Evolutionary conservation across 2,329 filamentous ascomycete species (phyloP).

Genomic region (Clonostachys solani): DNA sequence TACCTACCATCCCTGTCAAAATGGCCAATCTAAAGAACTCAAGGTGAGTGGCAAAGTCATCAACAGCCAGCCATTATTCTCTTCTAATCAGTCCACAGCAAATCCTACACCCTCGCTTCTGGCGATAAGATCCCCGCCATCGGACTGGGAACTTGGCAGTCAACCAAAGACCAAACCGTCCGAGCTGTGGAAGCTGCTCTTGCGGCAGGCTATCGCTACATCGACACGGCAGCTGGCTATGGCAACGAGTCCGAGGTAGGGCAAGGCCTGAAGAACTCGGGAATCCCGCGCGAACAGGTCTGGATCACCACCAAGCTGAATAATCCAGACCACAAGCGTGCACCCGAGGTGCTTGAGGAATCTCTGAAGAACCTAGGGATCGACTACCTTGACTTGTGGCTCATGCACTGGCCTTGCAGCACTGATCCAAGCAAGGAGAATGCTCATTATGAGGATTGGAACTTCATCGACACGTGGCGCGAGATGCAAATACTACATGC

Average conservation of each 20-base stretch:
- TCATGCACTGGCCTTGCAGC: conserved; percentile 21
- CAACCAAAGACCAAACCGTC: conserved; percentile 37
- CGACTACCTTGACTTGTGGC: conserved; percentile 23
- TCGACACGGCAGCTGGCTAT: conserved; percentile 20
- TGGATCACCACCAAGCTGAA: conserved; percentile 24
- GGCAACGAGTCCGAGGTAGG: conserved; percentile 19
- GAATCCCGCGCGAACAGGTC: conserved; percentile 23
- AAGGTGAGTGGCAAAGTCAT: too few species aligned
- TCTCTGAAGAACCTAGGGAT: conserved; percentile 18
- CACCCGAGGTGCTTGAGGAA: conserved; percentile 14
- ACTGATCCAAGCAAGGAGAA: conserved; percentile 11
- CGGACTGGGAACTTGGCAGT: conserved; percentile 17
- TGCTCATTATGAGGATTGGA: conserved; percentile 14
- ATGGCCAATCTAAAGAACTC: too few species aligned
- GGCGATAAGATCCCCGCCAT: conserved; percentile 57
- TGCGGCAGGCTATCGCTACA: conserved; percentile 19
- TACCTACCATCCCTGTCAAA: too few species aligned
- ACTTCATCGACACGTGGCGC: conserved; percentile 15
- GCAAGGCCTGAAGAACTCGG: conserved; percentile 19
- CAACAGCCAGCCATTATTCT: too few species aligned
- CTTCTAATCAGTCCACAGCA: neutral
- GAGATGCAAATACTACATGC: conserved; percentile 27
- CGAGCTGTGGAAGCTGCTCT: conserved; percentile 15
- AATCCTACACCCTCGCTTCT: conserved; percentile 65
- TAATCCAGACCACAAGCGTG: conserved; percentile 19